phyloP scores from a whole-genome alignment of 495 filamentous ascomycete species.

The Pyronema domesticum region DNA sequence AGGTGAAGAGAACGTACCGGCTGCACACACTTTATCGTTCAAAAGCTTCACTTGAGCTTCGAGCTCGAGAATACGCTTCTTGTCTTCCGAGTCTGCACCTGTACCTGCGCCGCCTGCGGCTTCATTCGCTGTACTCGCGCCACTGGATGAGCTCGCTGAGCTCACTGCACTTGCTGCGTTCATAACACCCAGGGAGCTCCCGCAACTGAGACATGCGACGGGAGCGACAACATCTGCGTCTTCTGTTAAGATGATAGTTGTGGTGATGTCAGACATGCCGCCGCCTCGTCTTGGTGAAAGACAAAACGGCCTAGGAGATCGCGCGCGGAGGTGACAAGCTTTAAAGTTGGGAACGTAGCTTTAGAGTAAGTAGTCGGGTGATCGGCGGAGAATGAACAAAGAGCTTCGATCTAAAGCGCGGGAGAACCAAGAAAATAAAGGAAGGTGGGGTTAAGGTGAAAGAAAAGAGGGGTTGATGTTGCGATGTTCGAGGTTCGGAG shows the following conservation, averaged over 20 bases:
- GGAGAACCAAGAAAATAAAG: background rate
- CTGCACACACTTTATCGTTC: conserved; percentile 57
- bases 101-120: too few species aligned
- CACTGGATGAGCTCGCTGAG: too few species aligned
- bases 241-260: background rate
- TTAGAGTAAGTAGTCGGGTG: background rate
- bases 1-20: conserved; percentile 37
- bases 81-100: too few species aligned
- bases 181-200: too few species aligned
- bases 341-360: background rate
- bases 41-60: conserved; percentile 30
- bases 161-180: too few species aligned
- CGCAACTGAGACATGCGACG: too few species aligned
- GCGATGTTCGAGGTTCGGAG: background rate
- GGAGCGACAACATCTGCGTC: too few species aligned
- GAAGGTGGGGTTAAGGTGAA: background rate
- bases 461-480: background rate
- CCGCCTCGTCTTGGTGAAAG: background rate
- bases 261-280: background rate
- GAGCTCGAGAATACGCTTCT: background rate
- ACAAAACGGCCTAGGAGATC: background rate
- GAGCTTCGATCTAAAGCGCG: background rate
- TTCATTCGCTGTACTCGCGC: too few species aligned
- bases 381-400: background rate
- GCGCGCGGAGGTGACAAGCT: background rate